Evolutionary conservation across 2,329 filamentous ascomycete genomes (phyloP), one percentile per base, ranked within the genome.

Genomic region (Diaporthe caulivora): DNA sequence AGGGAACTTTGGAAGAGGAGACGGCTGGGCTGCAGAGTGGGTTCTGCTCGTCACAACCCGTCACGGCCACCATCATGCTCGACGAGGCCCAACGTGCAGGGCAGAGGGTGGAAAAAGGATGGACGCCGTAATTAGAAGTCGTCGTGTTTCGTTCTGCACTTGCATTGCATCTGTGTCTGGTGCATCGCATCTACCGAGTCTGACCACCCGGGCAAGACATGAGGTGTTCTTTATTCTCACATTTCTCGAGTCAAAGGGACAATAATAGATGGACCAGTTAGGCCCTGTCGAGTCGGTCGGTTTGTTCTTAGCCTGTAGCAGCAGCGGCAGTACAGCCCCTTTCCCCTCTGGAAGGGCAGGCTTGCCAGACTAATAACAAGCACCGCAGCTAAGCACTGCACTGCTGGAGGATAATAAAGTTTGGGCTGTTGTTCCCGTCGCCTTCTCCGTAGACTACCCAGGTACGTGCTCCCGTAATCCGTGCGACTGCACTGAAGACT

Each of bases 341-440:
- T 34, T 34, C 34, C 34, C 34, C 34, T 34, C 34, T 34, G 34
- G 5, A 34, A 5, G 34, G 34, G 34, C 9, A 34, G 9, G n/a
- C n/a, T n/a, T n/a, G n/a, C n/a, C n/a, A n/a, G n/a, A n/a, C n/a
- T n/a, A n/a, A n/a, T n/a, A n/a, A n/a, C n/a, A n/a, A n/a, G n/a
- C n/a, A n/a, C n/a, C n/a, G n/a, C n/a, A n/a, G n/a, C n/a, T n/a
- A n/a, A n/a, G n/a, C n/a, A n/a, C n/a, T n/a, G n/a, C n/a, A n/a
- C n/a, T n/a, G n/a, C n/a, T n/a, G n/a, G n/a, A n/a, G n/a, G n/a
- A n/a, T 34, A 34, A 34, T 54, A 44, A 58, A 34, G 47, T 40
- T 62, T 71, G 65, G 65, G 34, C 34, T n/a, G 72, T 64, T 70
- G 64, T 70, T 62, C 37, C 37, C 37, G 37, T 40, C 7, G 37